Evolutionary conservation across 129 eudicot species (phyloP).

Genomic region (Dittrichia graveolens): DNA sequence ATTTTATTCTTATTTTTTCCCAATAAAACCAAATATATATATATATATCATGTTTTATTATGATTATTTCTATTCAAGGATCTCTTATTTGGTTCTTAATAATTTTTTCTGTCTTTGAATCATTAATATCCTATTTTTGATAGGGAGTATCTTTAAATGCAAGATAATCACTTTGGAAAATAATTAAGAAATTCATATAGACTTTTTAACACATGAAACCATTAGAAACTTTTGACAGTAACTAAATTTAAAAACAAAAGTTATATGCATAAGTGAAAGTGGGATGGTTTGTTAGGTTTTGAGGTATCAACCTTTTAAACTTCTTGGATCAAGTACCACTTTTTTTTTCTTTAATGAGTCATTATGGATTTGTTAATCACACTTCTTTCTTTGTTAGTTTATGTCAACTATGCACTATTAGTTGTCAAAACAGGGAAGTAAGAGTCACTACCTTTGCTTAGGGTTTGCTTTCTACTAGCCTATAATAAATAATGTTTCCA

Average conservation of each 20-base stretch:
- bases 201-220: neutral
- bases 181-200: neutral
- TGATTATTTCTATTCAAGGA: no score
- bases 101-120: no score
- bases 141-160: no score
- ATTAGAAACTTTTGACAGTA: neutral
- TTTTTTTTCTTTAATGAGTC: slow-evolving; percentile 27
- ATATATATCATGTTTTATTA: no score
- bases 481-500: neutral
- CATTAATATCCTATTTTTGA: no score
- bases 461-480: slow-evolving; percentile 26
- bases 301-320: slow-evolving; percentile 28
- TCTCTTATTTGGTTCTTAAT: no score
- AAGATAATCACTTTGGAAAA: neutral
- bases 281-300: slow-evolving; percentile 20
- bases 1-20: neutral
- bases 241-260: no score
- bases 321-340: slow-evolving; percentile 23
- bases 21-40: slow-evolving; percentile 5
- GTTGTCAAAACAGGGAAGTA: slow-evolving; percentile 36
- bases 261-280: neutral
- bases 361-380: slow-evolving; percentile 25
- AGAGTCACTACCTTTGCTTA: slow-evolving; percentile 29
- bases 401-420: slow-evolving; percentile 27
- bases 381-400: slow-evolving; percentile 26